A percentile compares a stretch with the other conserved stretches of the same genome.
These are phyloP conservation scores for Colletotrichum gloeosporioides DNA, from an alignment of 2,329 filamentous ascomycete genomes.

Conservation along the genomic window DNA sequence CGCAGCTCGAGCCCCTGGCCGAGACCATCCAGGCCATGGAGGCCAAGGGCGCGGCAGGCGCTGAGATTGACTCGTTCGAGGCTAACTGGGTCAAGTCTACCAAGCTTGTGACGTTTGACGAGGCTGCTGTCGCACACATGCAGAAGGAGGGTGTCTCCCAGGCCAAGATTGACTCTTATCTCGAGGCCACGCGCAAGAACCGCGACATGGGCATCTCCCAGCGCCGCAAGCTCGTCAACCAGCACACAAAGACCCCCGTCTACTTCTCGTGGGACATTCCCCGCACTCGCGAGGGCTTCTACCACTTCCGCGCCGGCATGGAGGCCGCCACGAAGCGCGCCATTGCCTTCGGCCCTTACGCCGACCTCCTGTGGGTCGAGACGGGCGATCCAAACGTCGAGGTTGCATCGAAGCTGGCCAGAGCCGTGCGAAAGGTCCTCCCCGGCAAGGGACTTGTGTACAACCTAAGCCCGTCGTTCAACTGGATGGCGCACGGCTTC, in stretches of 20 bases:
- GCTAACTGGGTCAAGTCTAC: conserved; percentile 87
- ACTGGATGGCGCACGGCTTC: conserved; percentile 98
- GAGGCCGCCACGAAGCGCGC: conserved; percentile 90
- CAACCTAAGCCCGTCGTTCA: conserved; percentile 96
- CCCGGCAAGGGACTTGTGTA: conserved; percentile 93
- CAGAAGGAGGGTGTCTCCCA: conserved; percentile 67
- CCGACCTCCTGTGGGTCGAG: conserved; percentile 96
- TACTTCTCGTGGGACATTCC: conserved; percentile 92
- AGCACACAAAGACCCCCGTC: conserved; percentile 71
- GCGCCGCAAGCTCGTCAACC: conserved; percentile 74
- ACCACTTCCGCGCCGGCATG: conserved; percentile 88
- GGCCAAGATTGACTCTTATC: conserved; percentile 71
- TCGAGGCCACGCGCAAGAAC: conserved; percentile 64
- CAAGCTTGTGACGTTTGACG: conserved; percentile 88
- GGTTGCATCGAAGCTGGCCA: conserved; percentile 77
- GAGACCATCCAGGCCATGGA: conserved; percentile 94
- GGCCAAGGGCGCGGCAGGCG: conserved; percentile 72
- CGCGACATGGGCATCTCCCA: conserved; percentile 79
- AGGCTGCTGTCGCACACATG: conserved; percentile 82
- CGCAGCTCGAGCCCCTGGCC: conserved; percentile 77
- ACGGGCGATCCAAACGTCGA: conserved; percentile 86
- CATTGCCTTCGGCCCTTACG: conserved; percentile 88
- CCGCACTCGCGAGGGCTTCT: conserved; percentile 91
- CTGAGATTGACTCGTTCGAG: conserved; percentile 87
- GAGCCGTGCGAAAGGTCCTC: conserved; percentile 71